Evolutionary conservation across 1,284 basidiomycete species (phyloP).

Genomic region (Tylopilus sp.): DNA sequence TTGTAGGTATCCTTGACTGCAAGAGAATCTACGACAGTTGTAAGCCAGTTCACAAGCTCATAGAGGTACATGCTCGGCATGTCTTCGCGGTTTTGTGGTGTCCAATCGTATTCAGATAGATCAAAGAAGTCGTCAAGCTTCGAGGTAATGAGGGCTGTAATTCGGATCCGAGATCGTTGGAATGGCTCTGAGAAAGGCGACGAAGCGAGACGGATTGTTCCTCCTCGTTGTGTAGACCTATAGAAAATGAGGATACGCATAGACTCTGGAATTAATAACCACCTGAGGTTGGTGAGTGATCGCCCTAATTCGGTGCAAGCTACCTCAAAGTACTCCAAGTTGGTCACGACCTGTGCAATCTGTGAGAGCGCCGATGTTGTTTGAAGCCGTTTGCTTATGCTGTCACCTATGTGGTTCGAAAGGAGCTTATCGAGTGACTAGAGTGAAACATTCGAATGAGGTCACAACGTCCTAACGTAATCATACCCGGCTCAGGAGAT

Average conservation of each 20-base stretch:
- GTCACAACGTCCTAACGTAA: neutral
- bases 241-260: neutral
- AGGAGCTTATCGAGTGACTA: constrained; percentile 89
- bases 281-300: constrained; percentile 84
- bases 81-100: constrained; percentile 62
- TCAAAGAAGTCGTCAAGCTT: constrained; percentile 98
- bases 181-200: constrained; percentile 72
- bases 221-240: constrained; percentile 82
- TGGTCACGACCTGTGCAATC: constrained; percentile 91
- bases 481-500: constrained; percentile 83
- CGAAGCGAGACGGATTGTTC: constrained; percentile 71
- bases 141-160: constrained; percentile 80
- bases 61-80: constrained; percentile 91
- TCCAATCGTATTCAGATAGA: constrained; percentile 94
- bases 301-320: constrained; percentile 86
- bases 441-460: neutral
- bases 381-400: constrained; percentile 72
- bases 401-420: constrained; percentile 76
- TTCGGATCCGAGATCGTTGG: constrained; percentile 70
- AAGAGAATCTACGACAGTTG: constrained; percentile 93
- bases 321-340: constrained; percentile 89
- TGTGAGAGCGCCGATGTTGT: constrained; percentile 85
- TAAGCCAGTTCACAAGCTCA: constrained; percentile 95
- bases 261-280: constrained; percentile 13
- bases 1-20: constrained; percentile 84